Evolutionary conservation across 192 early-diverging fungal species (phyloP).

Genomic region (Dissophora globulifera): DNA sequence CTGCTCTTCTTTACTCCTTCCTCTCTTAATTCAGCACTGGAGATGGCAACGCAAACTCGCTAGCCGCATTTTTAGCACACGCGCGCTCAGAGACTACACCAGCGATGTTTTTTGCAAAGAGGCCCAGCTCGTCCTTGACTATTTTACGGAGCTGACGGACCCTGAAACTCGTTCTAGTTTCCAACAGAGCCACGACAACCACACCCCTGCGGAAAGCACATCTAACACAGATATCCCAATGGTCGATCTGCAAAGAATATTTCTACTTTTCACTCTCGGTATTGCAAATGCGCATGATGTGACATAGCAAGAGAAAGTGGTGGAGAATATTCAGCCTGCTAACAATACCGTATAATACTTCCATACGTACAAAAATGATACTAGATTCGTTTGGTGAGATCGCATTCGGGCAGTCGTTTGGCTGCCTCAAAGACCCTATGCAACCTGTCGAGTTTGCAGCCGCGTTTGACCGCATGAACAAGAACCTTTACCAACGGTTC

Average conservation of each 20-base stretch:
- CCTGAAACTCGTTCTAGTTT: no score
- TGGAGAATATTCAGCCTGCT: no score
- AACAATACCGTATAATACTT: no score
- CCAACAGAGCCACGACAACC: no score
- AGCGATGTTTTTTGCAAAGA: conserved; percentile 31
- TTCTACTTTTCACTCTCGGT: conserved; percentile 34
- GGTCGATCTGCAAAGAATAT: conserved; percentile 24
- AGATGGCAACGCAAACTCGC: conserved; percentile 40
- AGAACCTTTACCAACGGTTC: conserved; percentile 18
- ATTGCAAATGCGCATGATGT: no score
- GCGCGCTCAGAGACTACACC: conserved; percentile 28
- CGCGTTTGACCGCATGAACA: conserved; percentile 63
- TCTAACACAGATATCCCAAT: background rate
- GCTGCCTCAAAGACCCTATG: conserved; percentile 33
- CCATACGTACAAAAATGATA: background rate
- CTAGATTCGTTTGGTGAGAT: conserved; percentile 43
- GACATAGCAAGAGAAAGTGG: no score
- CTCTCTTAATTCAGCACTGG: conserved; percentile 10
- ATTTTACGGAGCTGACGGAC: conserved; percentile 16
- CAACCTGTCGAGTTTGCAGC: conserved; percentile 55
- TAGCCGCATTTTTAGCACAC: conserved; percentile 32
- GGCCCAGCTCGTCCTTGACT: conserved; percentile 23
- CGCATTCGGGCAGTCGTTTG: conserved; percentile 37
- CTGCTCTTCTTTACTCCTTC: no score
- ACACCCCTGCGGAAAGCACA: no score